A percentile compares a stretch with the other conserved stretches of the same genome.
phyloP scores from a whole-genome alignment of 2,329 filamentous ascomycete genomes.

The Cytospora paraplurivora region DNA sequence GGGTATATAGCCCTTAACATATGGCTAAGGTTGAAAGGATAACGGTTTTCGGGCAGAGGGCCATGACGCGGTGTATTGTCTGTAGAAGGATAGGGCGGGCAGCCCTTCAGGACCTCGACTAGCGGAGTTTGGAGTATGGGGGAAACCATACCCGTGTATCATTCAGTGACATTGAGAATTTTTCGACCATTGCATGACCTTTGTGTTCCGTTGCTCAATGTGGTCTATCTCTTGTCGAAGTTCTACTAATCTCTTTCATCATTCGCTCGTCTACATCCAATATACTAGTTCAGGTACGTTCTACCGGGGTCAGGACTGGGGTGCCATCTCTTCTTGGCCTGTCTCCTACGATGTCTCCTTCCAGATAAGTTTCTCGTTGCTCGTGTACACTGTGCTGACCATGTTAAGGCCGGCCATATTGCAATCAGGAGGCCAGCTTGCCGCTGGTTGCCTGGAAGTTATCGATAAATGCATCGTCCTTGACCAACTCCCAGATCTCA shows the following conservation, averaged over 20 bases:
- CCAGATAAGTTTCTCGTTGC: neutral
- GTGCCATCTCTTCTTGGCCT: too few species aligned
- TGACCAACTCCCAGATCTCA: conserved; percentile 73
- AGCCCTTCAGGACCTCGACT: neutral
- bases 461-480: conserved; percentile 45
- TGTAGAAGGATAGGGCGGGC: neutral
- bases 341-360: neutral
- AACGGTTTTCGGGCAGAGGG: neutral
- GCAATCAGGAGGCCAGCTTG: neutral
- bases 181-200: neutral
- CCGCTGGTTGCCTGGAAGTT: conserved; percentile 6
- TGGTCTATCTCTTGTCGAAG: neutral
- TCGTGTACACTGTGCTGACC: neutral
- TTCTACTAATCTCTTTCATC: neutral
- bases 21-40: neutral
- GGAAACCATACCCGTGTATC: conserved; percentile 1
- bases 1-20: neutral
- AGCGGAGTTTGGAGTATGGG: conserved; percentile 1
- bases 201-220: neutral
- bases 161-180: neutral
- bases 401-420: neutral
- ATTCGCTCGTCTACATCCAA: neutral
- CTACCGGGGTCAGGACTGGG: too few species aligned
- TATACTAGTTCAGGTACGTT: too few species aligned
- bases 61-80: neutral